These are phyloP conservation scores for Trichoderma sp. DNA, from an alignment of 2,329 filamentous ascomycete genomes.

Conservation along the genomic window DNA sequence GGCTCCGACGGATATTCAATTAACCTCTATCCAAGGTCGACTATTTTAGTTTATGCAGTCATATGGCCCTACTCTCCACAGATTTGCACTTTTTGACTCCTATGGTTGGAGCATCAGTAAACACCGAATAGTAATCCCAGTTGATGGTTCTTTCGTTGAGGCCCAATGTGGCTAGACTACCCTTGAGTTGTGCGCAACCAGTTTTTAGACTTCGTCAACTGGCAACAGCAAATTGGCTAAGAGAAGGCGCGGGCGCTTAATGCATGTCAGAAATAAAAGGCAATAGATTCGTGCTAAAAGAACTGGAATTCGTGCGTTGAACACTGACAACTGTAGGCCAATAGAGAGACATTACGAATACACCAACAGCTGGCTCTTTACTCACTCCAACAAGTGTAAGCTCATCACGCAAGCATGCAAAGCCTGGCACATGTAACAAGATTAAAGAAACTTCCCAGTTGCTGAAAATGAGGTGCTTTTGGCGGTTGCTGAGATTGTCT, in stretches of 20 bases:
- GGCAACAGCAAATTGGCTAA: neutral
- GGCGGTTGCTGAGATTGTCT: neutral
- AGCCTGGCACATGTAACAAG: neutral
- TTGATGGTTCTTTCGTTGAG: neutral
- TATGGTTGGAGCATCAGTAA: neutral
- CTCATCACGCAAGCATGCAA: rapidly evolving
- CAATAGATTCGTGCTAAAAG: neutral
- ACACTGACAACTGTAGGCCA: neutral
- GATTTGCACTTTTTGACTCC: neutral
- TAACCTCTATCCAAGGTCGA: neutral
- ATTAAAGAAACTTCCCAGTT: no score
- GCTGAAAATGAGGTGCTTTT: neutral
- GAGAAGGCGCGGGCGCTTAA: neutral
- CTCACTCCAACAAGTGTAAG: neutral
- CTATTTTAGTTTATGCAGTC: neutral
- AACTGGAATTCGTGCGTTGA: neutral
- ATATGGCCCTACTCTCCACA: neutral
- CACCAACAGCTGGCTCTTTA: no score
- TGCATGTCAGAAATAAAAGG: neutral
- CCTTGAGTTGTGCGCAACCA: neutral
- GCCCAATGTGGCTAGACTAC: neutral
- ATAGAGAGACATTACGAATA: no score
- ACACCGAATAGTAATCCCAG: neutral
- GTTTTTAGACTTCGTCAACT: neutral
- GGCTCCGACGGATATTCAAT: neutral